These are phyloP conservation scores for Prosopis cineraria DNA, from an alignment of 306 rosid genomes.

Conservation along the genomic window DNA sequence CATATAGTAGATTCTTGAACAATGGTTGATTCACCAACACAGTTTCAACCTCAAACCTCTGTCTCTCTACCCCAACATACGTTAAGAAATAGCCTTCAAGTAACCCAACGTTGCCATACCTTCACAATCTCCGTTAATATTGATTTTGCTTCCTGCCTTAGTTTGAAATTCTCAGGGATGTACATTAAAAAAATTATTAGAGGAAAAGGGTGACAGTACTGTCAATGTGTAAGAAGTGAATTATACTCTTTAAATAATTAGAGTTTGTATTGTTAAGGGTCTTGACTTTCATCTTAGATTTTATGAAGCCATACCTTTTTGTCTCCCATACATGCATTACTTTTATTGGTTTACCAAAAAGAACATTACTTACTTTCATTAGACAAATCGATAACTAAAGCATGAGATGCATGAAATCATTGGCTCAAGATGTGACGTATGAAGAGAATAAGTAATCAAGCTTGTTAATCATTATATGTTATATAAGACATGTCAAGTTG, in stretches of 20 bases:
- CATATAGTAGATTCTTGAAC: constrained; percentile 35
- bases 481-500: neutral
- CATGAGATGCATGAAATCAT: neutral
- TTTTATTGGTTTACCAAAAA: neutral
- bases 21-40: constrained; percentile 34
- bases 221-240: neutral
- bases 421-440: neutral
- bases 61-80: constrained; percentile 36
- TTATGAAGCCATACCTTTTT: neutral
- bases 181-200: neutral
- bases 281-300: neutral
- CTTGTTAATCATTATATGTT: neutral
- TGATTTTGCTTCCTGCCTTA: neutral
- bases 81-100: constrained; percentile 32
- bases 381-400: neutral
- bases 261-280: neutral
- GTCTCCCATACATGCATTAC: neutral
- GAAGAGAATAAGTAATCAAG: neutral
- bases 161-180: too few species aligned
- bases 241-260: neutral
- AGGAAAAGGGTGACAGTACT: neutral
- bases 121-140: constrained; percentile 36
- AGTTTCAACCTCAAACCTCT: constrained; percentile 33
- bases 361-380: neutral
- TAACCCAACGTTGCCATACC: constrained; percentile 38